phyloP scores from a whole-genome alignment of 225 moss, liverwort and hornwort species.

The Rhytidiadelphus loreus region DNA sequence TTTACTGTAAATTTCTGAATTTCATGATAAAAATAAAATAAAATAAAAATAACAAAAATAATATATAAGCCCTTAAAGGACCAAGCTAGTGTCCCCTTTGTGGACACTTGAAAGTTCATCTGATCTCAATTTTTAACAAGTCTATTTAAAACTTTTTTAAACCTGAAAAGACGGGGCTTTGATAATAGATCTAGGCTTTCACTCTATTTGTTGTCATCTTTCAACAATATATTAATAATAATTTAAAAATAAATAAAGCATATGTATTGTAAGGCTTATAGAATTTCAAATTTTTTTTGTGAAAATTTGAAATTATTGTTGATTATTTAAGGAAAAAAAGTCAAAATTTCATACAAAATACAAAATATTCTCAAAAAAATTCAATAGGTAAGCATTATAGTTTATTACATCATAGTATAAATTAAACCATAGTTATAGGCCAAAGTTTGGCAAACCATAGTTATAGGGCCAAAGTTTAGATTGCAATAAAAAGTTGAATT shows the following conservation, averaged over 20 bases:
- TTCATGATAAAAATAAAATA: not conserved
- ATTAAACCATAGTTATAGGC: not conserved
- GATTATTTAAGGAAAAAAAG: fast-evolving
- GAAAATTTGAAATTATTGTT: not conserved
- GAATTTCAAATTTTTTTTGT: not conserved
- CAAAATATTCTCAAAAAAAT: not conserved
- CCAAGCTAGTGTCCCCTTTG: fast-evolving
- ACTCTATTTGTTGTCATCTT: not conserved
- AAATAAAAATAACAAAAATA: no score
- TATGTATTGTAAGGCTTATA: fast-evolving
- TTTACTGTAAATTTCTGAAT: not conserved
- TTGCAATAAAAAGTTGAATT: not conserved
- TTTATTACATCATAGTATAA: not conserved
- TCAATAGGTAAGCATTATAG: not conserved
- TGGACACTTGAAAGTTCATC: not conserved
- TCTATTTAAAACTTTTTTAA: not conserved
- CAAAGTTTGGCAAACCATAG: not conserved
- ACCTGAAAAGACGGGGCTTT: fast-evolving
- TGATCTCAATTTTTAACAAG: not conserved
- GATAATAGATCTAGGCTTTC: not conserved
- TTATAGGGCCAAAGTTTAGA: not conserved
- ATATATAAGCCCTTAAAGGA: not conserved
- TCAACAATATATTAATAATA: not conserved
- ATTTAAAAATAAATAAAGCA: no score
- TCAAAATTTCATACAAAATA: not conserved